Percentiles rank a stretch among this genome's conserved stretches.
Evolutionary conservation across 768 basidiomycete genomes (phyloP).

Genomic region (Zangia roseola): DNA sequence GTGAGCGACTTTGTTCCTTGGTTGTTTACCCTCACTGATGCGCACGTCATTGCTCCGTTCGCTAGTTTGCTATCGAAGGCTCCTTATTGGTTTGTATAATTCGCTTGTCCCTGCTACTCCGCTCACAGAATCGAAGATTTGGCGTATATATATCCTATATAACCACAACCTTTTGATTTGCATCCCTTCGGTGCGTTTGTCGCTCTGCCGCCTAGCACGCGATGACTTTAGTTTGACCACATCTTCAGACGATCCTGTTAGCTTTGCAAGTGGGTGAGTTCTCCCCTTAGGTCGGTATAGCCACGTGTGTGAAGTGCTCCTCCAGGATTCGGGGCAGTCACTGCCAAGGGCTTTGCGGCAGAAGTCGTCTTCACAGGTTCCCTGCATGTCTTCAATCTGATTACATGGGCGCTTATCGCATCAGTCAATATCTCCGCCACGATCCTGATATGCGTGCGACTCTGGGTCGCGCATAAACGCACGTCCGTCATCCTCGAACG

Average conservation of each 20-base stretch:
- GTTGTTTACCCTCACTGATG: background rate
- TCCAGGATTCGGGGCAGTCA: conserved; percentile 9
- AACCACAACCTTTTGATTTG: conserved; percentile 13
- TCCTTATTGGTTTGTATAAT: conserved; percentile 14
- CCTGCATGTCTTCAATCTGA: conserved; percentile 4
- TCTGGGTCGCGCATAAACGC: conserved; percentile 13
- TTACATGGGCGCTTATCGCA: conserved; percentile 18
- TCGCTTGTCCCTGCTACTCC: background rate
- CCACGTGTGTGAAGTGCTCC: background rate
- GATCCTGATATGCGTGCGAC: conserved; percentile 11
- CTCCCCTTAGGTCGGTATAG: background rate
- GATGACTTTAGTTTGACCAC: background rate
- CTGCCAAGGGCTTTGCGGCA: conserved; percentile 10
- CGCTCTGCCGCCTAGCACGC: background rate
- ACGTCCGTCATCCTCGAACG: background rate
- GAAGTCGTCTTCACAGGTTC: background rate
- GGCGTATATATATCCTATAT: conserved; percentile 23
- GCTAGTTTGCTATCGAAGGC: conserved; percentile 17
- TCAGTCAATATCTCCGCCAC: conserved; percentile 19
- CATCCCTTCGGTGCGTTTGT: conserved; percentile 16
- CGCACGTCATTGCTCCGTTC: background rate
- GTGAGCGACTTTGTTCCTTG: conserved; percentile 2
- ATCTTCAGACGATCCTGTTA: conserved; percentile 12
- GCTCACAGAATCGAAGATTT: conserved; percentile 15
- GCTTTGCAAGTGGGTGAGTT: conserved; percentile 16